Conservation (phyloP, 2,329 filamentous ascomycete genomes). For the Domatiomyces globalis region DNA sequence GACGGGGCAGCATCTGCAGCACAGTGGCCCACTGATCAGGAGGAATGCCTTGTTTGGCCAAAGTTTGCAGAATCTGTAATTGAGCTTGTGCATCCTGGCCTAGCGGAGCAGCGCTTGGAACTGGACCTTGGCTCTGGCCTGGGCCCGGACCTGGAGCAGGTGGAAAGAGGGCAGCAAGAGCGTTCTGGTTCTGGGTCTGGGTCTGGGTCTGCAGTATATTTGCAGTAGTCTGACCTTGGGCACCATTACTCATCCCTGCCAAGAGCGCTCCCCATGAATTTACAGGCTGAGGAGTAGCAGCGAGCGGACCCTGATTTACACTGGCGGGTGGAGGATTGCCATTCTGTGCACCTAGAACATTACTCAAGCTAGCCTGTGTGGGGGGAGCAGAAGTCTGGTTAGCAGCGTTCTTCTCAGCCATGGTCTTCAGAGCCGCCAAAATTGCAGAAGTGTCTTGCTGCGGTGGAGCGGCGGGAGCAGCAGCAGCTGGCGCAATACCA, state of each 20-base stretch:
- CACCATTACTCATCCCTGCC: slow-evolving; percentile 29
- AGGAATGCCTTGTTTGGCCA: slow-evolving; percentile 60
- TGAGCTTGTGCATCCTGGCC: slow-evolving; percentile 50
- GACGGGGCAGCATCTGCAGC: slow-evolving; percentile 36
- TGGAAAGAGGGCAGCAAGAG: slow-evolving; percentile 30
- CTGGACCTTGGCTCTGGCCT: slow-evolving; percentile 21
- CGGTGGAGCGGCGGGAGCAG: slow-evolving; percentile 18
- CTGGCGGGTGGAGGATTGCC: slow-evolving; percentile 26
- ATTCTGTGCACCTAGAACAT: slow-evolving; percentile 37
- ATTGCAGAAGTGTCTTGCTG: slow-evolving; percentile 50
- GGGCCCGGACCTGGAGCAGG: slow-evolving; percentile 19
- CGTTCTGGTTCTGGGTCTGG: slow-evolving; percentile 18
- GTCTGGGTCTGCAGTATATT: slow-evolving; percentile 17
- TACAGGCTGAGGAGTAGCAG: slow-evolving; percentile 42
- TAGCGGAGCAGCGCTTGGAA: slow-evolving; percentile 18
- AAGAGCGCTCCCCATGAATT: slow-evolving; percentile 41
- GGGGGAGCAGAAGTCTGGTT: slow-evolving; percentile 28
- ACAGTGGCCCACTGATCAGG: slow-evolving; percentile 59
- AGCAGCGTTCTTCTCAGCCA: slow-evolving; percentile 59
- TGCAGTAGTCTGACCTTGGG: slow-evolving; percentile 25
- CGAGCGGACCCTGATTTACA: slow-evolving; percentile 31
- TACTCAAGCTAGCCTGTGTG: slow-evolving; percentile 31
- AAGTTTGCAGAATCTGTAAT: slow-evolving; percentile 58
- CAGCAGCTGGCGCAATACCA: slow-evolving; percentile 14
- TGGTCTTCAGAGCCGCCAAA: slow-evolving; percentile 64